Conservation (phyloP, 208 protist genomes). For the Wallacemonas rigidus region DNA sequence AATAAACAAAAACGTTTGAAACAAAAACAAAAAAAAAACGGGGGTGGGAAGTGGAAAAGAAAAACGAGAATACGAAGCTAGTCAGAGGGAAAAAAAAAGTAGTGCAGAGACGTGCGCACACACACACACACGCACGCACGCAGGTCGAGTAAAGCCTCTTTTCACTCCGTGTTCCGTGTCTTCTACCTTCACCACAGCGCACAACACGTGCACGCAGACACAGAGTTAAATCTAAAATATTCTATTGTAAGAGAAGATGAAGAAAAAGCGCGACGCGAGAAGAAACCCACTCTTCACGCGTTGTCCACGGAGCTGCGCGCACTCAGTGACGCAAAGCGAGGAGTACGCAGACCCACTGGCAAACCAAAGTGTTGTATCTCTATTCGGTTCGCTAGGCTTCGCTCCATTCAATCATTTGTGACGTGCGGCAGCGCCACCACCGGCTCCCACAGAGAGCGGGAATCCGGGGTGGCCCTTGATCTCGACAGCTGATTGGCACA, state of each 20-base stretch:
- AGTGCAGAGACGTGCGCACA: not conserved
- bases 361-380: too few species aligned
- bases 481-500: slow-evolving; percentile 36
- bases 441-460: not conserved
- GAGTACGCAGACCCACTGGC: too few species aligned
- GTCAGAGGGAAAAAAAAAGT: slow-evolving; percentile 4
- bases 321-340: too few species aligned
- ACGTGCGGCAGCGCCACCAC: too few species aligned
- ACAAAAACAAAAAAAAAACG: not conserved
- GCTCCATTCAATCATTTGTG: too few species aligned
- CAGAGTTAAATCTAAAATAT: slow-evolving; percentile 2
- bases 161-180: too few species aligned
- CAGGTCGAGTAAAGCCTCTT: too few species aligned
- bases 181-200: not conserved
- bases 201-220: slow-evolving; percentile 12
- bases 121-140: not conserved
- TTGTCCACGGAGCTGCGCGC: too few species aligned
- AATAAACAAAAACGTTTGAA: too few species aligned
- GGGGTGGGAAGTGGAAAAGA: not conserved
- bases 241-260: slow-evolving; percentile 10
- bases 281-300: too few species aligned
- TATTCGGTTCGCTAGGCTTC: too few species aligned
- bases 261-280: slow-evolving; percentile 1
- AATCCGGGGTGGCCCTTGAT: slow-evolving; percentile 16
- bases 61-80: not conserved